Evolutionary conservation across 345 rosid species (phyloP).

Genomic region (Brassica cretica): DNA sequence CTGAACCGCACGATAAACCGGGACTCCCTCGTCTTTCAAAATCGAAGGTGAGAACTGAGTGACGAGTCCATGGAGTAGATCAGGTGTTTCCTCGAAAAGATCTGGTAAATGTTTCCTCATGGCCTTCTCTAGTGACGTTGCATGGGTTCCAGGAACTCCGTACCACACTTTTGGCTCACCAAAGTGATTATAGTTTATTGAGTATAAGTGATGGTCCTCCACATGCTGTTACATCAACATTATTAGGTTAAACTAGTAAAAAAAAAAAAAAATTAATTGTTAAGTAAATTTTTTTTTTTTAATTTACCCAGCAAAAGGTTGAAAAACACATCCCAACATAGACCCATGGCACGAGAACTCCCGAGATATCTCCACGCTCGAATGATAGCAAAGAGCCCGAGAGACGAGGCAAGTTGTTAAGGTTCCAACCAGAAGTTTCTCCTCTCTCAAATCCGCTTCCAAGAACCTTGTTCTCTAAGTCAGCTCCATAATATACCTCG

Average conservation of each 20-base stretch:
- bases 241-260: background rate
- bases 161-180: conserved; percentile 91
- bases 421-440: conserved; percentile 72
- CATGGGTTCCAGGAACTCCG: conserved; percentile 84
- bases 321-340: conserved; percentile 96
- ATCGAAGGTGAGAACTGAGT: conserved; percentile 87
- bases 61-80: conserved; percentile 75
- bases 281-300: background rate
- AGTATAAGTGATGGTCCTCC: conserved; percentile 90
- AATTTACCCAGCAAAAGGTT: conserved; percentile 87
- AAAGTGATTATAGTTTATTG: conserved; percentile 75
- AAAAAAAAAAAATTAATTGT: background rate
- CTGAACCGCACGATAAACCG: conserved; percentile 72
- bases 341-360: conserved; percentile 91
- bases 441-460: conserved; percentile 82
- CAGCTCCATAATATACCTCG: conserved; percentile 86
- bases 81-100: conserved; percentile 77
- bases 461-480: conserved; percentile 68
- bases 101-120: conserved; percentile 77
- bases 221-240: conserved; percentile 59
- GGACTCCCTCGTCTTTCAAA: conserved; percentile 68
- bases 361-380: conserved; percentile 79
- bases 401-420: conserved; percentile 78
- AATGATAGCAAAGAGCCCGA: conserved; percentile 76
- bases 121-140: conserved; percentile 62